Evolutionary conservation across 2,329 filamentous ascomycete genomes (phyloP).

Genomic region (Ophiosphaerella korrae): DNA sequence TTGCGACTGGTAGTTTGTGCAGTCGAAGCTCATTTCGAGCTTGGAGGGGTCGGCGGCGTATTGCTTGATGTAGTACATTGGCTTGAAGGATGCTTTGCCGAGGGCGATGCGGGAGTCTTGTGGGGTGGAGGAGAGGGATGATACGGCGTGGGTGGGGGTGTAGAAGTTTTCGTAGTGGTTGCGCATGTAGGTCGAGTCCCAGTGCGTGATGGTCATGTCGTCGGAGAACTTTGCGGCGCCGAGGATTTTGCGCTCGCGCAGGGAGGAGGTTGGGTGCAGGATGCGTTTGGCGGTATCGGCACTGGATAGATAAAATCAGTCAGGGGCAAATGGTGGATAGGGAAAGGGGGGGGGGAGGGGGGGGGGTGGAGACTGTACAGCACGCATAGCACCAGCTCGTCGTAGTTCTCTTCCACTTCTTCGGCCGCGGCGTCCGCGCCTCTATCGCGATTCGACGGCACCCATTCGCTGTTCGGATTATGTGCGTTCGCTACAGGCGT

Average conservation of each 20-base stretch:
- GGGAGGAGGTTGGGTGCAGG: constrained; percentile 62
- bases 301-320: constrained; percentile 18
- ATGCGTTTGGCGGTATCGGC: constrained; percentile 64
- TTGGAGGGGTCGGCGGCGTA: constrained; percentile 62
- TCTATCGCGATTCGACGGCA: constrained; percentile 40
- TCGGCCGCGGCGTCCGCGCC: constrained; percentile 49
- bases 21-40: constrained; percentile 71
- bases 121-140: constrained; percentile 48
- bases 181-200: constrained; percentile 68
- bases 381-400: constrained; percentile 70
- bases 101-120: constrained; percentile 51
- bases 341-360: neutral
- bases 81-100: constrained; percentile 60
- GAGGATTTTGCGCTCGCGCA: constrained; percentile 69
- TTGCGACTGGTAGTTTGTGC: constrained; percentile 76
- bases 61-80: constrained; percentile 69
- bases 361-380: constrained; percentile 39
- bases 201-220: constrained; percentile 74
- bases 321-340: neutral
- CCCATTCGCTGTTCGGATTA: constrained; percentile 54
- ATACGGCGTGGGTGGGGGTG: constrained; percentile 54
- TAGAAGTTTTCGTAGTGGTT: constrained; percentile 70
- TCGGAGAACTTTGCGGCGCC: constrained; percentile 73
- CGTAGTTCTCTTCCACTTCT: constrained; percentile 59
- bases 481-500: constrained; percentile 51